phyloP scores from a whole-genome alignment of 352 stramenopile genomes.

The Globisporangium iwayamae region DNA sequence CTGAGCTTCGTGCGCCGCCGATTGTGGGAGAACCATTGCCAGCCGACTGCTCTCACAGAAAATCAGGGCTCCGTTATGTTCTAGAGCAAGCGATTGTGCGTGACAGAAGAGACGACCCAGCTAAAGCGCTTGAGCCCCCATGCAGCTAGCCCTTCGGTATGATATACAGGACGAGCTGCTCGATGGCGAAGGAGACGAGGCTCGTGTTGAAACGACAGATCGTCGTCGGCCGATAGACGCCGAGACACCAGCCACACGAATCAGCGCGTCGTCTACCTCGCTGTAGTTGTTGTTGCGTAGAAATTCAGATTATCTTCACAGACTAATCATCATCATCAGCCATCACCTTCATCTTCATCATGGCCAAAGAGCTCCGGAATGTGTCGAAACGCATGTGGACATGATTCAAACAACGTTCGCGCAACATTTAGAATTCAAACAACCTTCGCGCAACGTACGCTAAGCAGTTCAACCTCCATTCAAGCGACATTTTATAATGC shows the following conservation, averaged over 20 bases:
- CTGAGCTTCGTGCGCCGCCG: conserved; percentile 64
- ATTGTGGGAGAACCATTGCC: conserved; percentile 69
- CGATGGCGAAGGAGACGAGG: background rate
- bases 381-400: background rate
- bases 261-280: background rate
- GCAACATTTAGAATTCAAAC: background rate
- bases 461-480: no score
- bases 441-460: background rate
- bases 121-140: no score
- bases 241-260: background rate
- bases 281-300: conserved; percentile 4
- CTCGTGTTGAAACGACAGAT: background rate
- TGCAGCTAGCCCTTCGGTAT: background rate
- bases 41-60: conserved; percentile 11
- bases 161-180: background rate
- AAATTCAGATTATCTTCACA: background rate
- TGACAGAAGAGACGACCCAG: background rate
- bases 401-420: background rate
- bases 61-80: conserved; percentile 26
- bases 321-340: background rate
- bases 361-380: background rate
- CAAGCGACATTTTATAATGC: background rate
- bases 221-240: background rate
- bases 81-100: conserved; percentile 9
- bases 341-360: background rate